These are phyloP conservation scores for Pseudogymnoascus sp. DNA, from an alignment of 2,329 filamentous ascomycete species.

Conservation along the genomic window DNA sequence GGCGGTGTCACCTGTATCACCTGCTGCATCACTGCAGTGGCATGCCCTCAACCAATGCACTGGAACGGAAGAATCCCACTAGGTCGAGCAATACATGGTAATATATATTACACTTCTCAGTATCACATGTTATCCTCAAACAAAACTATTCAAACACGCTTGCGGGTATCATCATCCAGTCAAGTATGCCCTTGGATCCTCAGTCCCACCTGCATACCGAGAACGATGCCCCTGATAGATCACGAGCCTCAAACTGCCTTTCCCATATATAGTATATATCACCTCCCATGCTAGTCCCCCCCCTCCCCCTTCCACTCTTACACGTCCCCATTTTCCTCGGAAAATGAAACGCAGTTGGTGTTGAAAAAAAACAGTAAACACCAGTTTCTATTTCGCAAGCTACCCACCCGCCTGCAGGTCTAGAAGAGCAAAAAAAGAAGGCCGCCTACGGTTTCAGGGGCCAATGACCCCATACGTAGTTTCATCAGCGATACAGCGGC, in stretches of 20 bases:
- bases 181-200: neutral
- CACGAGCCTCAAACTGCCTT: neutral
- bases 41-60: neutral
- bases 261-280: neutral
- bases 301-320: neutral
- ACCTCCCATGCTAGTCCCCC: neutral
- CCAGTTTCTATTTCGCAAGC: neutral
- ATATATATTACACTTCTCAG: neutral
- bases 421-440: neutral
- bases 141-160: neutral
- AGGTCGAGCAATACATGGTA: neutral
- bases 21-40: neutral
- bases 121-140: neutral
- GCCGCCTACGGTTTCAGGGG: neutral
- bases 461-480: neutral
- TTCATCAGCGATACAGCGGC: neutral
- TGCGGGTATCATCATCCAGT: neutral
- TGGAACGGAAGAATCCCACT: neutral
- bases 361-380: neutral
- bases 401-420: neutral
- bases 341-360: neutral
- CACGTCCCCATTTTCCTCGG: neutral
- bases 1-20: neutral
- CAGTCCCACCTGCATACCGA: neutral
- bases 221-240: neutral